Base-by-base conservation (phyloP, 2,329 filamentous ascomycete species). In the Cladosporium sp. region DNA sequence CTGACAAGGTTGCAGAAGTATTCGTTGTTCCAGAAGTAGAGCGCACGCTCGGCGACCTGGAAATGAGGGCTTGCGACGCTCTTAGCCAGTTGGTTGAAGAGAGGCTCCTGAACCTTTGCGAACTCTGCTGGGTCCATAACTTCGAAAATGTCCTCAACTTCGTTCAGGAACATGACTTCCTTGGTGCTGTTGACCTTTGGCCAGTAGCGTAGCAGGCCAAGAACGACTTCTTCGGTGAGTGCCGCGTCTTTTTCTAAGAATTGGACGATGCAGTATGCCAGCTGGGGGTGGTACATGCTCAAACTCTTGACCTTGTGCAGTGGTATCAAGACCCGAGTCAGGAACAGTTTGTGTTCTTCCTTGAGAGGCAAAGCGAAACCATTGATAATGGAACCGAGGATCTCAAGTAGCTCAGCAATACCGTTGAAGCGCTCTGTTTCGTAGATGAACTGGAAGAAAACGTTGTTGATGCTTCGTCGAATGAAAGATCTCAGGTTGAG, bases 11-110 rank as follows among this genome's bases (percentile, higher is more conserved):
- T 99, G 84, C 95, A 99, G 81, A 99, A 99, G 79, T 99, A 99
- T 79, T 99, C 95, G 76, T 99, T 99, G 84, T 99, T 99, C 95
- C 95, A 99, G 83, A 99, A 99, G 81, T 99, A 99, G 30, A 99
- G 85, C 5, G 95, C 95, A 70, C 95, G 89, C 81, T 99, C 95
- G 21, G 95, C 95, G 66, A 99, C 95, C 83, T 99, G 95, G 82
- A 99, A 99, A 79, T 99, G 95, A 58, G 95, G 95, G 76, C 95
- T 99, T 58, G 95, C 94, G 49, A 99, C 95, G 2, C 95, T 98
- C 79, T 98, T 99, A 70, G 95, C 93, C 70, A 99, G 85, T 78
- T 99, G 95, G 73, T 97, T 93, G 84, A 99, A 99, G 46, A 99
- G 82, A 58, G 95, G 94, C 75, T 98, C 95, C 78, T 99, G 95